phyloP scores from a whole-genome alignment of 2,329 filamentous ascomycete species.

The Stagonosporopsis rhizophila region DNA sequence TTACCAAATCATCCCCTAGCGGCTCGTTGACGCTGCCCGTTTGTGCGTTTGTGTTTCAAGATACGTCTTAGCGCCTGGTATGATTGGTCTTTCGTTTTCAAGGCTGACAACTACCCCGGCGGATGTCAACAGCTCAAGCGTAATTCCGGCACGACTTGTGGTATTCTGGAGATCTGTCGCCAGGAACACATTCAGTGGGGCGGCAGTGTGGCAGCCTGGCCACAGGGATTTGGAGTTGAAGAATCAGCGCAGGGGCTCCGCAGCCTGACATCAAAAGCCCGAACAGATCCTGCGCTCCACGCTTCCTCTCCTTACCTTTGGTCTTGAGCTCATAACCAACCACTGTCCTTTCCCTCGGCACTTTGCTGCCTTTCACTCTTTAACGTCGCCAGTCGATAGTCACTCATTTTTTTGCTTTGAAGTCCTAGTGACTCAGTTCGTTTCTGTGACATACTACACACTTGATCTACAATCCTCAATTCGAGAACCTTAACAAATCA shows the following conservation, averaged over 20 bases:
- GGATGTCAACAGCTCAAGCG: conserved; percentile 24
- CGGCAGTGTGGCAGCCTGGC: conserved; percentile 22
- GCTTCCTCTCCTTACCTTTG: conserved; percentile 34
- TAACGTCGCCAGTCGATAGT: conserved; percentile 49
- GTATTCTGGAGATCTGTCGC: conserved; percentile 29
- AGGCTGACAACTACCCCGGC: conserved; percentile 33
- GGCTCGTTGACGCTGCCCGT: conserved; percentile 25
- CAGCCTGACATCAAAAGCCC: conserved; percentile 36
- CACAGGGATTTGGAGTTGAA: conserved; percentile 24
- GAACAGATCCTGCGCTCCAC: conserved; percentile 18
- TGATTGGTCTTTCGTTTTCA: conserved; percentile 37
- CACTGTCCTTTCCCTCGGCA: conserved; percentile 43
- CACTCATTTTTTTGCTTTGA: conserved; percentile 38
- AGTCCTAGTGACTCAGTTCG: conserved; percentile 45
- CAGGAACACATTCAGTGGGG: conserved; percentile 34
- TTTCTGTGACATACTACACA: conserved; percentile 36
- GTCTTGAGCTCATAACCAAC: conserved; percentile 33
- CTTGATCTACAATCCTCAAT: conserved; percentile 5
- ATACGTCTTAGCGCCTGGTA: conserved; percentile 25
- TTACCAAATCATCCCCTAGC: conserved; percentile 24
- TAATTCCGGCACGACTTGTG: conserved; percentile 27
- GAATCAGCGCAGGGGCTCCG: conserved; percentile 20
- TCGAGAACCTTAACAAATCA: conserved; percentile 1
- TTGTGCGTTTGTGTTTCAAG: conserved; percentile 42
- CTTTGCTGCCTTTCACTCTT: conserved; percentile 42